Evolutionary conservation across 139 green algal genomes (phyloP).

Genomic region (Limnomonas spitsbergensis): DNA sequence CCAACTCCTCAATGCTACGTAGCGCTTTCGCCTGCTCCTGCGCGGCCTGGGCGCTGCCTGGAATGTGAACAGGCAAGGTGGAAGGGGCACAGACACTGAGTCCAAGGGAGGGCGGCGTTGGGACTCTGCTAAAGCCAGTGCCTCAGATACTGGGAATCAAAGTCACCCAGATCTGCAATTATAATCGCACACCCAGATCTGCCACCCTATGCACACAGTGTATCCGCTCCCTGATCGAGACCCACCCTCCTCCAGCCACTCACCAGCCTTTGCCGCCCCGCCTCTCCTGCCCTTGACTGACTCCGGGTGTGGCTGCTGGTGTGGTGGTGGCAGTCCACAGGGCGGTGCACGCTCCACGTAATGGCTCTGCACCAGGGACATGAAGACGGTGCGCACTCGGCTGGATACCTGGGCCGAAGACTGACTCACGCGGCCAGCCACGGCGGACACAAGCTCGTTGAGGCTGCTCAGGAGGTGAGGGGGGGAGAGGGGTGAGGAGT

Average conservation of each 20-base stretch:
- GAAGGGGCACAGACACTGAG: too few species aligned
- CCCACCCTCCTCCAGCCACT: too few species aligned
- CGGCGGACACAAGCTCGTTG: slow-evolving; percentile 29
- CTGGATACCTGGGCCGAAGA: slow-evolving; percentile 12
- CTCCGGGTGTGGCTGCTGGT: slow-evolving; percentile 15
- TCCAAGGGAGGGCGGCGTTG: too few species aligned
- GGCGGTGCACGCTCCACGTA: slow-evolving; percentile 39
- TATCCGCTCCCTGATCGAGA: too few species aligned
- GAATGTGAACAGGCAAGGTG: too few species aligned
- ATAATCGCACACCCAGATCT: too few species aligned
- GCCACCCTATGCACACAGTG: too few species aligned
- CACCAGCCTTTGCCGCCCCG: slow-evolving; percentile 20
- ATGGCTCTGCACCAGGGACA: slow-evolving; percentile 36
- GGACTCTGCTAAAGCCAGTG: too few species aligned
- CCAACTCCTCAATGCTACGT: background rate
- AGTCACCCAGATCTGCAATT: too few species aligned
- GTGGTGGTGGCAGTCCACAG: slow-evolving; percentile 32
- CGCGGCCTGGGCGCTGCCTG: slow-evolving; percentile 1
- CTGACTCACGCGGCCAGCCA: slow-evolving; percentile 15
- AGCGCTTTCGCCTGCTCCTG: background rate
- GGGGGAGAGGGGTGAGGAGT: background rate
- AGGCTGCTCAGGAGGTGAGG: slow-evolving; percentile 16
- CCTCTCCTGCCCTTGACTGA: slow-evolving; percentile 8
- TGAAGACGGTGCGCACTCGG: slow-evolving; percentile 30
- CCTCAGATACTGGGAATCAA: too few species aligned